Evolutionary conservation across 1,139 yeast species (phyloP), one percentile per base, ranked within the genome.

Genomic region (Debaryomyces nepalensis): DNA sequence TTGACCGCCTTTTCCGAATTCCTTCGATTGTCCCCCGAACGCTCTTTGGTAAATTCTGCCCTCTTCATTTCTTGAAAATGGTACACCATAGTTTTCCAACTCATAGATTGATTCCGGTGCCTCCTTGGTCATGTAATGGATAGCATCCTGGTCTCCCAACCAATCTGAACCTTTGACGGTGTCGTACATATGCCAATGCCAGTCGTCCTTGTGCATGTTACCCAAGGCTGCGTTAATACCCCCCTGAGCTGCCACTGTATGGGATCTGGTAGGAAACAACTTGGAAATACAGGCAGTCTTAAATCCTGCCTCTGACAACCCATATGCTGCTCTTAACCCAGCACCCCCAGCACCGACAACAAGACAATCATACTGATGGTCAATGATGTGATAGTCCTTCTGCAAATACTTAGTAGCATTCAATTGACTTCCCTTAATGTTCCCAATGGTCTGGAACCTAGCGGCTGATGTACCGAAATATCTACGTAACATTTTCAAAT

Each of bases 151-250:
- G 73, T 93, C 99, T 59, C 99, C 99, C 51, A 93, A 82, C 99
- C 99, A 93, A 74, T 93, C 99, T n/a, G 97, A 90, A 52, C 99
- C 99, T 75, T 93, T 93, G 59, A 93, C 99, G 61, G 99, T 93
- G 64, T 93, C 99, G 72, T 91, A 91, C 97, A 93, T 91, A 72
- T 93, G 99, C 98, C 99, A 93, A 68, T 88, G 95, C 99, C 99
- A 93, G 75, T 91, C 93, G 69, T 93, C 99, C 55, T 81, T 77
- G 75, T 95, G 98, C 97, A 93, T 91, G 77, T 93, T 93, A 54
- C 95, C 93, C 51, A 93, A 78, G 33, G 99, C 99, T 57, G 99
- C 99, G 62, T 93, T 93, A 71, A 93, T 93, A 74, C 99, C 99
- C 71, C 99, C 99, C 73, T 93, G 99, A 44, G 99, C 99, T 45